phyloP scores from a whole-genome alignment of 768 basidiomycete genomes.

The Tubosaeta sp. region DNA sequence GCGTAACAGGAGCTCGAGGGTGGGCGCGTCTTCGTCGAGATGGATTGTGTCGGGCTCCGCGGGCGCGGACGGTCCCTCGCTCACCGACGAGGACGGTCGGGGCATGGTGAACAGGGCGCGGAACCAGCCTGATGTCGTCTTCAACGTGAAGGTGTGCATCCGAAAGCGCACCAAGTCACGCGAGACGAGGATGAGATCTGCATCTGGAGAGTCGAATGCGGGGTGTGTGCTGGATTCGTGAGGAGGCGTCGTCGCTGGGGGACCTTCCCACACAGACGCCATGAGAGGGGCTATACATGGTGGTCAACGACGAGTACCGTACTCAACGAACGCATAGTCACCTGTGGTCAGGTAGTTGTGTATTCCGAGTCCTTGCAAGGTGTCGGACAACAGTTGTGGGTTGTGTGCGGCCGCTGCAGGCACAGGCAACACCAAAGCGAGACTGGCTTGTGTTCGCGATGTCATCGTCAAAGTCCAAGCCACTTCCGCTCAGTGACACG shows the following conservation, averaged over 20 bases:
- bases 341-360: neutral
- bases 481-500: conserved; percentile 52
- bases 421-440: neutral
- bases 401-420: neutral
- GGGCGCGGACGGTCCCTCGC: neutral
- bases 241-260: neutral
- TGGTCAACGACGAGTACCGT: neutral
- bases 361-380: neutral
- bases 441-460: conserved; percentile 5
- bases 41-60: conserved; percentile 39
- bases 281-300: conserved; percentile 1
- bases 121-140: conserved; percentile 56
- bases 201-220: conserved; percentile 48
- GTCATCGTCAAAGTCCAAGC: conserved; percentile 33
- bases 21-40: conserved; percentile 52
- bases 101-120: conserved; percentile 58
- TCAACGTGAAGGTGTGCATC: conserved; percentile 56
- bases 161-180: conserved; percentile 51
- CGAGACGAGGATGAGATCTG: conserved; percentile 49
- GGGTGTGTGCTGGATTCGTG: conserved; percentile 37
- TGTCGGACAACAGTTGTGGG: neutral
- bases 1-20: conserved; percentile 52
- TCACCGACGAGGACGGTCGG: conserved; percentile 21
- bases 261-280: conserved; percentile 15
- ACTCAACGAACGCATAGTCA: neutral